phyloP scores from a whole-genome alignment of 2,329 filamentous ascomycete species.

The Xylariaceae sp. region DNA sequence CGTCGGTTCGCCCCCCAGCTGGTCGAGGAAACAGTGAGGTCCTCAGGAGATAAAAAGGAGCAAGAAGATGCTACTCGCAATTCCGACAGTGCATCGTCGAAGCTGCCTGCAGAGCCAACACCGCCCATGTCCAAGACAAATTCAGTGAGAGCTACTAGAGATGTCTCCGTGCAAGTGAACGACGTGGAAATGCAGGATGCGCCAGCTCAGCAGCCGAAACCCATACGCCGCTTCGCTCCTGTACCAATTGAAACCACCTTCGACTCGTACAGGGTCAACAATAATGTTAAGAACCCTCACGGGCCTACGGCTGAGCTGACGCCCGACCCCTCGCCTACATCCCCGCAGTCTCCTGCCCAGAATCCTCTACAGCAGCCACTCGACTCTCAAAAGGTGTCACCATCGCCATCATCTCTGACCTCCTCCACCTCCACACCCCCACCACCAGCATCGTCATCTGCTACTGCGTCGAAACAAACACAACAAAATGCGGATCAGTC shows the following conservation, averaged over 20 bases:
- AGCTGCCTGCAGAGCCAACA: slow-evolving; percentile 3
- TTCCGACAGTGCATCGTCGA: neutral
- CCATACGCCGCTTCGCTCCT: slow-evolving; percentile 56
- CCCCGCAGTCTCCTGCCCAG: slow-evolving; percentile 35
- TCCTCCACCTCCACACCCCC: neutral
- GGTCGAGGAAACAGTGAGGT: slow-evolving; percentile 28
- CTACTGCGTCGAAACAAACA: neutral
- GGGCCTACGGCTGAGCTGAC: slow-evolving; percentile 56
- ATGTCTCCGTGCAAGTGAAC: slow-evolving; percentile 25
- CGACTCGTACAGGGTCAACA: slow-evolving; percentile 49
- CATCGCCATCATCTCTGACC: too few relatives aligned
- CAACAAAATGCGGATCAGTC: too few relatives aligned
- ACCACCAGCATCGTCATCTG: neutral
- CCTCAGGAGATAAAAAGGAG: slow-evolving; percentile 18
- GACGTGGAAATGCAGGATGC: slow-evolving; percentile 23
- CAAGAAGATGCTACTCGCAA: slow-evolving; percentile 2
- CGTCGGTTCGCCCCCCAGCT: slow-evolving; percentile 30
- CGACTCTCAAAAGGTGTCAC: slow-evolving; percentile 4
- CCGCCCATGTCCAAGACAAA: slow-evolving; percentile 11
- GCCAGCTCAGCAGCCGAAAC: slow-evolving; percentile 16
- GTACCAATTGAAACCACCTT: slow-evolving; percentile 70
- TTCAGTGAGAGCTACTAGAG: slow-evolving; percentile 16
- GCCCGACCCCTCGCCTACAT: slow-evolving; percentile 48
- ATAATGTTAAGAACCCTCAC: slow-evolving; percentile 31
- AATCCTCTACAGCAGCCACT: slow-evolving; percentile 7